A percentile compares a stretch with the other conserved stretches of the same genome.
These are phyloP conservation scores for Theileria parva DNA, from an alignment of 169 alveolate genomes.

Conservation along the genomic window DNA sequence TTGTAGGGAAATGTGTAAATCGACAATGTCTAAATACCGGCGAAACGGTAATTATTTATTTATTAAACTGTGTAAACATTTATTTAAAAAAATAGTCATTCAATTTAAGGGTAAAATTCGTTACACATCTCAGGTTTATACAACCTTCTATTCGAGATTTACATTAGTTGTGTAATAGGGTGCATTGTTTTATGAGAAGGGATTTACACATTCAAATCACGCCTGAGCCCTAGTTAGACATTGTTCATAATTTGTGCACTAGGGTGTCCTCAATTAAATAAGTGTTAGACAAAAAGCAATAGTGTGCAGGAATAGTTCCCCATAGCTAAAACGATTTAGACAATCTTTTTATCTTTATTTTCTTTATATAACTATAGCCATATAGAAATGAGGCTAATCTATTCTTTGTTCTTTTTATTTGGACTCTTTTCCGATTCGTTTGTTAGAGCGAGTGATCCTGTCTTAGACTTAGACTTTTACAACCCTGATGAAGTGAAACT, in stretches of 20 bases:
- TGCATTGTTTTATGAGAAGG: not conserved
- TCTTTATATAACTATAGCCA: slow-evolving; percentile 1
- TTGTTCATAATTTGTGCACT: not conserved
- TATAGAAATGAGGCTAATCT: slow-evolving; percentile 12
- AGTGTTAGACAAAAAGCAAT: not conserved
- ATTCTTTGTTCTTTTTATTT: not conserved
- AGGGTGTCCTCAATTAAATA: not conserved
- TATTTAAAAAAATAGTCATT: not conserved
- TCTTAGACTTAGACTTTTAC: slow-evolving; percentile 2
- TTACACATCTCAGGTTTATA: not conserved
- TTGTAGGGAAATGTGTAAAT: not conserved
- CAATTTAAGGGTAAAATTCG: not conserved
- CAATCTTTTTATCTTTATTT: not conserved
- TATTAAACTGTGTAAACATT: not conserved
- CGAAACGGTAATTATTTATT: not conserved
- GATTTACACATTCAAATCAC: not conserved
- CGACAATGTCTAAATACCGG: not conserved
- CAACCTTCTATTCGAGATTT: not conserved
- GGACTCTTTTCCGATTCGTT: not conserved
- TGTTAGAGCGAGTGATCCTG: not conserved
- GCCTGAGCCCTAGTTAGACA: not conserved
- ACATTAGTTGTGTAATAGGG: slow-evolving; percentile 2
- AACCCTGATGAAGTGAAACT: not conserved
- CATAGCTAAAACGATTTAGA: not conserved
- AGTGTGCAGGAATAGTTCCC: slow-evolving; percentile 10